Evolutionary conservation across 31 red algal genomes (phyloP), one percentile per base, ranked within the genome.

Genomic region (Bonnemaisonia californica): DNA sequence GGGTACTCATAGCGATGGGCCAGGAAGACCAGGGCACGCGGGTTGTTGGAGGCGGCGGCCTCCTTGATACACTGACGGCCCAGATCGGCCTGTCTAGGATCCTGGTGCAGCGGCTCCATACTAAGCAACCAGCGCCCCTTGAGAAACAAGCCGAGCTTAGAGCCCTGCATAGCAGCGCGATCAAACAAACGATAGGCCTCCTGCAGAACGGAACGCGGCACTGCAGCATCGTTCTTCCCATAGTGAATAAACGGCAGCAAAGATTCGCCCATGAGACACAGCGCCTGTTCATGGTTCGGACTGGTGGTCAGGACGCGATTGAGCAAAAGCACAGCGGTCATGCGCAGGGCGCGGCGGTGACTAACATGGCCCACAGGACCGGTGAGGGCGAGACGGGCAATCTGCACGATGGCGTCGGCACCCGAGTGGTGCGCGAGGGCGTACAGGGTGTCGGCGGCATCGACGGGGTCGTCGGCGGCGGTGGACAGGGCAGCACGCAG

Each of bases 1-100:
- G 85, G 85, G 26, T 74, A 77, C 26, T 90, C 87, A 26, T 82
- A 90, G 1, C 87, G 32, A 62, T 90, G 87, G 18, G 78, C 87
- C 5, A 90, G 77, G 39, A 76, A 83, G 1, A 81, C 77, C 2
- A 77, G 32, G 19, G 87, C 87, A 45, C 78, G 77, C 12, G 78
- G 55, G 35, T 57, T 71, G 41, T 56, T 54, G 1, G 18, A 26
- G 11, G 40, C 36, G 1, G 70, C 87, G 0, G 87, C 87, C 9
- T 66, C 71, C 33, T 68, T 58, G 27, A 90, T 67, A n/a, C 36
- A 40, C 9, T 67, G 5, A 13, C 47, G 42, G 35, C 87, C 87
- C 2, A 70, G 54, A 5, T 39, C 4, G 1, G 70, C 55, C 61
- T 83, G 69, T 1, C 13, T 1, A 8, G 60, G 21, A 78, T 90